Evolutionary conservation across 1,284 basidiomycete species (phyloP).

Genomic region (Dichomitus squalens): DNA sequence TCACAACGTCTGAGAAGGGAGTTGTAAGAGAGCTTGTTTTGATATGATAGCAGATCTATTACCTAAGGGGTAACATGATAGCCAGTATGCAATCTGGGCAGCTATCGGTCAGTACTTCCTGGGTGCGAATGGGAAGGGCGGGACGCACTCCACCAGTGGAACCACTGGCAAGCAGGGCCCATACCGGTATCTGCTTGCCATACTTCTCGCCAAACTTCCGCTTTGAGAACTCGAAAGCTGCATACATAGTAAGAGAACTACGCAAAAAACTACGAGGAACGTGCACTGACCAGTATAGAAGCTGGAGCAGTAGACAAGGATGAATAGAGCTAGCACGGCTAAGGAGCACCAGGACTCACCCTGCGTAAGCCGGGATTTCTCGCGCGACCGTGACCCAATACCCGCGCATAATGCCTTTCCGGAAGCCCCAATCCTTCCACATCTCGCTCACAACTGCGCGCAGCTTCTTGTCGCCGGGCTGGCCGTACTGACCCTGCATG

Average conservation of each 20-base stretch:
- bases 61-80: slow-evolving; percentile 90
- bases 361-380: slow-evolving; percentile 95
- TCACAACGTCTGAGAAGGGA: slow-evolving; percentile 74
- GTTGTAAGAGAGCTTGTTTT: neutral
- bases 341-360: slow-evolving; percentile 46
- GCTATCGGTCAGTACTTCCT: too few relatives aligned
- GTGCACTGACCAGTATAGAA: slow-evolving; percentile 68
- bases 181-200: slow-evolving; percentile 77
- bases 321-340: neutral
- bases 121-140: neutral
- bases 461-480: slow-evolving; percentile 75
- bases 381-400: slow-evolving; percentile 95
- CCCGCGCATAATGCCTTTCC: slow-evolving; percentile 91
- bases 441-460: slow-evolving; percentile 75
- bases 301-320: slow-evolving; percentile 35
- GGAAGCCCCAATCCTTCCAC: slow-evolving; percentile 85
- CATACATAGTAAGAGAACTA: slow-evolving; percentile 13
- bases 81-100: slow-evolving; percentile 85
- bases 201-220: slow-evolving; percentile 68
- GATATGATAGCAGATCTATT: neutral
- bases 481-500: slow-evolving; percentile 96
- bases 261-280: neutral
- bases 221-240: slow-evolving; percentile 89
- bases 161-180: slow-evolving; percentile 87
- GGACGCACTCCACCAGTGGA: slow-evolving; percentile 81